Percentiles rank a stretch among this genome's conserved stretches.
Conservation (phyloP, 2,329 filamentous ascomycete genomes). For the Aspergillus tamarii region DNA sequence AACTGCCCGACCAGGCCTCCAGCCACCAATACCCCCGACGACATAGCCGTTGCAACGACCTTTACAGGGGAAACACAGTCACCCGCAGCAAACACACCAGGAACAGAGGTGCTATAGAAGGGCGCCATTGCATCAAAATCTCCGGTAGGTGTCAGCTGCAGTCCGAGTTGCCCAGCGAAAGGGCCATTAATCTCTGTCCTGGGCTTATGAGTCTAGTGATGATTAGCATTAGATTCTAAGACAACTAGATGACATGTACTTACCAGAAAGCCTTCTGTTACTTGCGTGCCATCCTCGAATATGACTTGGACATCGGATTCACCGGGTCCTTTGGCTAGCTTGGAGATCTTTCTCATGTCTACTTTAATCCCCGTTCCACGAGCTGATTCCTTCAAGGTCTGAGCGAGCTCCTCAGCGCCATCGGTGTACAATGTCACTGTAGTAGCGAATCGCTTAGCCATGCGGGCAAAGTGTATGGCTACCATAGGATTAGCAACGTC, state of each 20-base stretch:
- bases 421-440: background rate
- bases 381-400: background rate
- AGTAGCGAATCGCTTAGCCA: background rate
- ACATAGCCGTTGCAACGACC: background rate
- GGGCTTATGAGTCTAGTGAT: background rate
- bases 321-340: background rate
- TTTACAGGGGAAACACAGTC: background rate
- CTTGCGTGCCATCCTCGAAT: background rate
- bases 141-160: slow-evolving; percentile 1
- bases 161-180: slow-evolving; percentile 6
- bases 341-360: background rate
- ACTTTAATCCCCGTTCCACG: background rate
- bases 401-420: background rate
- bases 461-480: background rate
- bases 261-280: background rate
- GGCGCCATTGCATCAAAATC: slow-evolving; percentile 4
- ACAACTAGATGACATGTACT: background rate
- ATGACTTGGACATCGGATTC: background rate
- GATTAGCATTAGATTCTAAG: background rate
- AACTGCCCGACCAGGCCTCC: background rate
- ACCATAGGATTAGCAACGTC: background rate
- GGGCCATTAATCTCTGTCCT: slow-evolving; percentile 4
- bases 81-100: slow-evolving; percentile 16
- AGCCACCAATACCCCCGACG: background rate
- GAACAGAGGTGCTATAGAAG: slow-evolving; percentile 11